A percentile compares a stretch with the other conserved stretches of the same genome.
These are phyloP conservation scores for Schizonepeta tenuifolia DNA, from an alignment of 257 asterid genomes.

Conservation along the genomic window DNA sequence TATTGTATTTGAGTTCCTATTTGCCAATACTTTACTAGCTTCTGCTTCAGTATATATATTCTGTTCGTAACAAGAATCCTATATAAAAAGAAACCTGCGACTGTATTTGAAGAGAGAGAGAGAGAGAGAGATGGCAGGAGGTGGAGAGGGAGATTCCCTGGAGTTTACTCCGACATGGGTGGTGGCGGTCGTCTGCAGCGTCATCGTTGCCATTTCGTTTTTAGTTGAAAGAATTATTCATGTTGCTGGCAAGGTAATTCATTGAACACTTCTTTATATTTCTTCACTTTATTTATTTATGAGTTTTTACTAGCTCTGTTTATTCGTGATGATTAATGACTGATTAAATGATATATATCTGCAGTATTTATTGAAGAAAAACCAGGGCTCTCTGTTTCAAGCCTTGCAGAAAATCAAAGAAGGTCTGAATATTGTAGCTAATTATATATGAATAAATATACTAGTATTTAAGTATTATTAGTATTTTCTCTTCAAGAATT, in stretches of 20 bases:
- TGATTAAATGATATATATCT: not conserved
- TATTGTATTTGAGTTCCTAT: conserved; percentile 9
- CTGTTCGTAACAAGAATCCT: not conserved
- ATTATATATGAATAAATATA: too few relatives aligned
- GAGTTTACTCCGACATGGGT: conserved; percentile 82
- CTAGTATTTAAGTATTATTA: too few relatives aligned
- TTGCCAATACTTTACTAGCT: conserved; percentile 13
- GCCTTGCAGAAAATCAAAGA: conserved; percentile 77
- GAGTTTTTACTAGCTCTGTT: not conserved
- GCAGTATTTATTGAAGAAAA: conserved; percentile 62
- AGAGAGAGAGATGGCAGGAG: conserved; percentile 39
- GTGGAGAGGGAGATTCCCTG: conserved; percentile 49
- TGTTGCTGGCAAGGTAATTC: conserved; percentile 57
- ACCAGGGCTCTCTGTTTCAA: conserved; percentile 57
- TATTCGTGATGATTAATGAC: not conserved
- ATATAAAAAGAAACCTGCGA: not conserved
- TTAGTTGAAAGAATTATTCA: conserved; percentile 59
- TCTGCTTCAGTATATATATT: too few relatives aligned
- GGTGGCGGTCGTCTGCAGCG: conserved; percentile 62
- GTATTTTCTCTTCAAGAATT: too few relatives aligned
- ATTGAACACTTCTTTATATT: not conserved
- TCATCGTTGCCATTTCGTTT: conserved; percentile 67
- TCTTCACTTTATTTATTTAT: not conserved
- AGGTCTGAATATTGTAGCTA: conserved; percentile 45
- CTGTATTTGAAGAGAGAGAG: conserved; percentile 1